phyloP scores from a whole-genome alignment of 768 basidiomycete species.

The Boletellus sp. region DNA sequence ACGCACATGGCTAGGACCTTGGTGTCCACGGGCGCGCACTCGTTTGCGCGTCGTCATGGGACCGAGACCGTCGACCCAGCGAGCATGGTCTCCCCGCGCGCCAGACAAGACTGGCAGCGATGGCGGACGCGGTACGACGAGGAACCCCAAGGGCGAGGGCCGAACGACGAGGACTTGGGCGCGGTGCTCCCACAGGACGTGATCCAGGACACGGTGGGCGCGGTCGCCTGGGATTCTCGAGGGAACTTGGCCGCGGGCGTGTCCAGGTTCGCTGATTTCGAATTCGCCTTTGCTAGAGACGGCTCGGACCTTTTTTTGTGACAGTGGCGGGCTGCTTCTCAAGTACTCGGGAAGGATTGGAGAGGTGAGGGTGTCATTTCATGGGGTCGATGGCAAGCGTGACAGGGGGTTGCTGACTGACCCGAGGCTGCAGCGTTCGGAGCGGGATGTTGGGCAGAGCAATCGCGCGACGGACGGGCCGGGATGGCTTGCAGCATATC shows the following conservation, averaged over 20 bases:
- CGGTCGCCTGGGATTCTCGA: constrained; percentile 50
- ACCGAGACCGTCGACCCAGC: constrained; percentile 39
- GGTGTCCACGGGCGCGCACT: constrained; percentile 56
- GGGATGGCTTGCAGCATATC: constrained; percentile 71
- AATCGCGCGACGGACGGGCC: constrained; percentile 15
- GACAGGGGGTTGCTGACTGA: background rate
- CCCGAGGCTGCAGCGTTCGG: constrained; percentile 65
- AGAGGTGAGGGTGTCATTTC: constrained; percentile 44
- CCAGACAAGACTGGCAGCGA: constrained; percentile 51
- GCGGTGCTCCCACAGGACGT: constrained; percentile 21
- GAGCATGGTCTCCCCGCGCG: constrained; percentile 47
- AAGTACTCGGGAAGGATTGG: constrained; percentile 73
- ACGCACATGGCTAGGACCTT: constrained; percentile 57
- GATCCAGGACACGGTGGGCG: constrained; percentile 80
- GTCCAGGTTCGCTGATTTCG: constrained; percentile 48
- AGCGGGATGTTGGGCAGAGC: constrained; percentile 73
- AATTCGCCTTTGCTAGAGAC: too few relatives aligned
- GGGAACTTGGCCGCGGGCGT: constrained; percentile 65
- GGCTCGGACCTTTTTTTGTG: background rate
- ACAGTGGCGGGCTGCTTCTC: constrained; percentile 74
- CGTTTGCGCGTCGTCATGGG: constrained; percentile 43
- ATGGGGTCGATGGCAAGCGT: background rate
- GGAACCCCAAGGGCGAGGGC: too few relatives aligned
- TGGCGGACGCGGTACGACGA: constrained; percentile 51
- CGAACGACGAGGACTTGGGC: background rate